phyloP scores from a whole-genome alignment of 768 basidiomycete species.

The Auriscalpium orientale region DNA sequence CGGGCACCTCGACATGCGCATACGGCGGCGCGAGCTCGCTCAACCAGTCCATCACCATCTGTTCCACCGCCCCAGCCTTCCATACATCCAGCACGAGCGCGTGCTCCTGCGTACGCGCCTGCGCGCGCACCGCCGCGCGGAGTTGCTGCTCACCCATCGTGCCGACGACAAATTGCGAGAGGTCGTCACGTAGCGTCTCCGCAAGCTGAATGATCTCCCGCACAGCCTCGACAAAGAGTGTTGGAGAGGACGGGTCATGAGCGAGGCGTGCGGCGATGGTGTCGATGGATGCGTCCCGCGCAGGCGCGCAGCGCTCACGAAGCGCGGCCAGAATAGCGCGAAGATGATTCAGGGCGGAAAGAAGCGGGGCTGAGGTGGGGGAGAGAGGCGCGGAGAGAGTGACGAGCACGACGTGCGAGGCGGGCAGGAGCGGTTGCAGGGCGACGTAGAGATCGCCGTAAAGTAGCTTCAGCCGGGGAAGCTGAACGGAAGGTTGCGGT shows the following conservation, averaged over 20 bases:
- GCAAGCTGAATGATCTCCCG: slow-evolving; percentile 43
- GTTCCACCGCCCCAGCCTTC: slow-evolving; percentile 29
- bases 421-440: slow-evolving; percentile 52
- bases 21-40: slow-evolving; percentile 8
- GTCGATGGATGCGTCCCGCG: slow-evolving; percentile 50
- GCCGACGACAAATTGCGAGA: slow-evolving; percentile 57
- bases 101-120: slow-evolving; percentile 50
- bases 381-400: slow-evolving; percentile 51
- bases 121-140: slow-evolving; percentile 35
- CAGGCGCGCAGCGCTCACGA: slow-evolving; percentile 58
- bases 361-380: slow-evolving; percentile 62
- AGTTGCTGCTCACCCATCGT: slow-evolving; percentile 61
- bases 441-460: slow-evolving; percentile 46
- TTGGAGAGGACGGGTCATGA: slow-evolving; percentile 26
- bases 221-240: slow-evolving; percentile 38
- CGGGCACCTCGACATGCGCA: slow-evolving; percentile 10
- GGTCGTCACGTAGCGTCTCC: slow-evolving; percentile 62
- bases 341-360: slow-evolving; percentile 46
- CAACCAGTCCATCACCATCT: slow-evolving; percentile 19
- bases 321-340: slow-evolving; percentile 46
- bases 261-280: slow-evolving; percentile 30
- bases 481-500: slow-evolving; percentile 49
- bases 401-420: slow-evolving; percentile 39
- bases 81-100: slow-evolving; percentile 45
- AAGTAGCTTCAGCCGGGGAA: slow-evolving; percentile 49